Evolutionary conservation across 768 basidiomycete species (phyloP), one percentile per base, ranked within the genome.

Genomic region (Jaapia argillacea): DNA sequence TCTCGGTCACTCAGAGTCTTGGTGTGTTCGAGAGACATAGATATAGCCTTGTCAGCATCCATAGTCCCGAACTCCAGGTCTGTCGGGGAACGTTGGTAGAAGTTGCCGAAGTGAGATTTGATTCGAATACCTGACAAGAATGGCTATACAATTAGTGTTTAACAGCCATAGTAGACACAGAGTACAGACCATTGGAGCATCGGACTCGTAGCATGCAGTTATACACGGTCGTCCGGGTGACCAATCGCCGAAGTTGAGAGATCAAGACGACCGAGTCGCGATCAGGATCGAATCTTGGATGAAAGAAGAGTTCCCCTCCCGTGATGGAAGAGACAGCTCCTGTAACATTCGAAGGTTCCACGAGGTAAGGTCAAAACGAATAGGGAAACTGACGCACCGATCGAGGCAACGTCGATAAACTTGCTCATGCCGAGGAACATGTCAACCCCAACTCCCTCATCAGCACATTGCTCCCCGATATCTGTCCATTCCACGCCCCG

Each of bases 241-340:
- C 54, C 5, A 93, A 56, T 16, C 87, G 71, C 43, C 69, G 69
- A 18, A 98, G 55, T 53, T 97, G 87, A n/a, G 81, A 82, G n/a
- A 71, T 63, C 10, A 99, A 54, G 4, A 77, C 65, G 5, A 66
- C 53, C 5, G 70, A 70, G 57, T 96, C 91, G 40, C 84, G 73
- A 5, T 61, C 58, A 3, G 76, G 71, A 42, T 82, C 73, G 58
- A 90, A 99, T n/a, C 87, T 75, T 6, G 94, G 96, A 54, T 93
- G 85, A 66, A 83, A 94, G 63, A 85, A 93, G 1, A 94, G 54
- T 45, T 92, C 89, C 16, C 96, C 96, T 12, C 96, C 96, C 5
- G 89, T 90, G 7, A 78, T 57, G 0, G 79, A 79, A 1, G 84
- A 58, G 4, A 92, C 70, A 3, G 70, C 61, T 35, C 84, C 85